phyloP scores from a whole-genome alignment of 139 green algal species.

The Nannochloris sp. region DNA sequence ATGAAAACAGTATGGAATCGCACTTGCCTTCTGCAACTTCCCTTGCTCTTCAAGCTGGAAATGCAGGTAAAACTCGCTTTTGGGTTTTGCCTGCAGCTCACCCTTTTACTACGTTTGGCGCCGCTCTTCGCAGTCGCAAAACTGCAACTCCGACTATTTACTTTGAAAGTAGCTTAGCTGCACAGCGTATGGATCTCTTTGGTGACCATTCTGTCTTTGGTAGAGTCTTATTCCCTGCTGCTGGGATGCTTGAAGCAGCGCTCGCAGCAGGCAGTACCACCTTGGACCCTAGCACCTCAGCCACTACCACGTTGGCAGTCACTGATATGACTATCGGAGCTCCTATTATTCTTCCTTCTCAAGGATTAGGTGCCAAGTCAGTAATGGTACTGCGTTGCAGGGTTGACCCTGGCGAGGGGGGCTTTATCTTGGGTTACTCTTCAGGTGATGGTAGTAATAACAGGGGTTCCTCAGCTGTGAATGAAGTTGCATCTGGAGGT shows the following conservation, averaged over 20 bases:
- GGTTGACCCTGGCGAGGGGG: neutral
- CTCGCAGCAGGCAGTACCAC: constrained; percentile 25
- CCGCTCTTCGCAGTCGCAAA: neutral
- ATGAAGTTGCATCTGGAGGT: neutral
- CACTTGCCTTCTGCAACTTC: neutral
- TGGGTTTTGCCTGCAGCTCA: constrained; percentile 29
- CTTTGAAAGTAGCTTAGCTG: constrained; percentile 29
- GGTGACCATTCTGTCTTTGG: constrained; percentile 59
- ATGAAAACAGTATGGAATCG: neutral
- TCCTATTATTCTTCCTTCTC: constrained; percentile 12
- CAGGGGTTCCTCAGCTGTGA: too few relatives aligned
- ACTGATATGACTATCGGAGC: constrained; percentile 15
- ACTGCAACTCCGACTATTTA: neutral
- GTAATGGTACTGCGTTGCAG: constrained; percentile 7
- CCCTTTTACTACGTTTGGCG: neutral
- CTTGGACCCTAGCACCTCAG: neutral
- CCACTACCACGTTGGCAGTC: neutral
- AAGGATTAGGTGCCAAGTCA: neutral
- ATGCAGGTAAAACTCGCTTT: neutral
- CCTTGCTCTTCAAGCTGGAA: neutral
- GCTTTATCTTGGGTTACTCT: constrained; percentile 3
- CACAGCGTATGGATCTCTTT: constrained; percentile 38
- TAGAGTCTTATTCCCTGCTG: constrained; percentile 50
- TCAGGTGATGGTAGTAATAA: neutral
- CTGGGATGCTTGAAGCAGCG: constrained; percentile 60